These are phyloP conservation scores for Apostasia ramifera DNA, from an alignment of 106 monocot species.

Conservation along the genomic window DNA sequence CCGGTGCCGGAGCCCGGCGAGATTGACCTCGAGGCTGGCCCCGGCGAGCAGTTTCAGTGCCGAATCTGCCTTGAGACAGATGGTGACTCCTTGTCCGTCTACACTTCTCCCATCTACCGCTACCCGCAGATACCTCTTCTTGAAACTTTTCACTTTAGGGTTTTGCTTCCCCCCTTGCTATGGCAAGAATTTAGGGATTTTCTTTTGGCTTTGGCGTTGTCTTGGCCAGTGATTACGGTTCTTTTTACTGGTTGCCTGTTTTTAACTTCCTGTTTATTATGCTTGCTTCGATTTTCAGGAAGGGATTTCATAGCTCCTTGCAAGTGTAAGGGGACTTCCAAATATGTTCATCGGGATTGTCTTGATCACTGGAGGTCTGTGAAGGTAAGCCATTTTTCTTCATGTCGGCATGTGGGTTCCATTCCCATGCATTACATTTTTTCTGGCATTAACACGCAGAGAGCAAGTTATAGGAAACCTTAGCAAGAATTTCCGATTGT, in stretches of 20 bases:
- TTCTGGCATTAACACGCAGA: no score
- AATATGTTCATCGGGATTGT: conserved; percentile 75
- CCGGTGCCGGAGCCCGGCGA: conserved; percentile 14
- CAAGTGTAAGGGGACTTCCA: conserved; percentile 77
- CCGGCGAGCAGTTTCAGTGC: conserved; percentile 57
- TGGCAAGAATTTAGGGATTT: background rate
- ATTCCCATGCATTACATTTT: no score
- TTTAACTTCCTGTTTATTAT: background rate
- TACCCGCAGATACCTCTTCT: background rate
- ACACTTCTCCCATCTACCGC: background rate
- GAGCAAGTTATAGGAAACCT: no score
- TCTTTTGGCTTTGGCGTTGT: background rate
- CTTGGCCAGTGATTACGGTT: background rate
- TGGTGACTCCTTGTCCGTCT: conserved; percentile 19
- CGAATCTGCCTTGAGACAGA: conserved; percentile 74
- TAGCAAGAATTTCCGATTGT: no score
- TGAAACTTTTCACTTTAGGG: conserved; percentile 2
- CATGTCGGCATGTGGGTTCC: no score
- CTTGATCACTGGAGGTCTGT: conserved; percentile 72
- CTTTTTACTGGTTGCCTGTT: background rate
- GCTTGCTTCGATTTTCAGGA: conserved; percentile 28
- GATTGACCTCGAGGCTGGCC: conserved; percentile 66
- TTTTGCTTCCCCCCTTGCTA: background rate
- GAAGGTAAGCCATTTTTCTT: conserved; percentile 23
- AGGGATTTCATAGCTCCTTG: conserved; percentile 83